A percentile compares a stretch with the other conserved stretches of the same genome.
Conservation (phyloP, 176 grass and related monocot genomes). For the Guadua angustifolia region DNA sequence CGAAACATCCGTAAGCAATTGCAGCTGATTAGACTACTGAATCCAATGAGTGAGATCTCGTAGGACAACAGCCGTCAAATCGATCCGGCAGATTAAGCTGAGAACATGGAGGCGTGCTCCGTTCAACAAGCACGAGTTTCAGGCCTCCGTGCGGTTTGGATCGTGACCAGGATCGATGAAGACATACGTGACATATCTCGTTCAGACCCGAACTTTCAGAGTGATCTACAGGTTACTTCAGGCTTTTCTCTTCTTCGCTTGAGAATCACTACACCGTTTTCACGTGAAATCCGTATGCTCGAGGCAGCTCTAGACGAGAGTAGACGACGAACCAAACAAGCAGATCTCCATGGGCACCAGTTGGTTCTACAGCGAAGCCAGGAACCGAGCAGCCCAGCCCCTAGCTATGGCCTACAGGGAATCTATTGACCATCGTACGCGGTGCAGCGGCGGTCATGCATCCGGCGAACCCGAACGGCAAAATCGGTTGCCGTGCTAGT, state of each 20-base stretch:
- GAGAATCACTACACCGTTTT: not conserved
- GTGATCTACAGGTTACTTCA: conserved; percentile 8
- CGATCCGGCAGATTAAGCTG: not conserved
- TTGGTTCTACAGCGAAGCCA: not conserved
- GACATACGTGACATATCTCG: not conserved
- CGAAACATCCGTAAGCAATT: not conserved
- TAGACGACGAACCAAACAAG: not conserved
- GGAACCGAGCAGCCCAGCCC: no score
- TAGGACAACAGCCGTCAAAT: not conserved
- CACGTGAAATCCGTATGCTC: not conserved
- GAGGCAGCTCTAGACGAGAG: not conserved
- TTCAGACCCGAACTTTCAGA: not conserved
- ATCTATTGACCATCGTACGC: not conserved
- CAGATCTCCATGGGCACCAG: not conserved
- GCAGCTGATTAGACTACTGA: not conserved
- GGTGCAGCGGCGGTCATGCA: not conserved
- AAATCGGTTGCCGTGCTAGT: not conserved
- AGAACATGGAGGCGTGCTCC: conserved; percentile 6
- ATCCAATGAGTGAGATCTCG: not conserved
- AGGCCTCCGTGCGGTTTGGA: not conserved
- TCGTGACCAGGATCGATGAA: not conserved
- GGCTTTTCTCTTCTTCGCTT: not conserved
- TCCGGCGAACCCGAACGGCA: not conserved
- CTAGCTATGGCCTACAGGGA: not conserved
- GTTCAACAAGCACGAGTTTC: not conserved